A percentile compares a stretch with the other conserved stretches of the same genome.
These are phyloP conservation scores for Pseudogymnoascus sp. DNA, from an alignment of 2,329 filamentous ascomycete species.

Conservation along the genomic window DNA sequence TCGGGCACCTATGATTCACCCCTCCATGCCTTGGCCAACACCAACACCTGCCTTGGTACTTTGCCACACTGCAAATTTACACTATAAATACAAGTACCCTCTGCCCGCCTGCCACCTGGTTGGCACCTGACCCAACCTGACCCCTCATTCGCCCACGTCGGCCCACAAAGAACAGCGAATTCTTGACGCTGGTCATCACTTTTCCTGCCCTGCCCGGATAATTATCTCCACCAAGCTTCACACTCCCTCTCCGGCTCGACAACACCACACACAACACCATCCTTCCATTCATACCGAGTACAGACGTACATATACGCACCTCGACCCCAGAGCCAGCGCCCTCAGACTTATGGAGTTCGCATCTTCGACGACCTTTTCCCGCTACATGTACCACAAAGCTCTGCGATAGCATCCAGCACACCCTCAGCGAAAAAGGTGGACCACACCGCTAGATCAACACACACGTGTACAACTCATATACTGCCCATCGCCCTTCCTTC, in stretches of 20 bases:
- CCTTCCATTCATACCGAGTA: not conserved
- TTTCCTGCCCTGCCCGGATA: not conserved
- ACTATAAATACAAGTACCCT: not conserved
- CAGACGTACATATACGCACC: not conserved
- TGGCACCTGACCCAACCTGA: conserved; percentile 6
- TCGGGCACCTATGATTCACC: conserved; percentile 1
- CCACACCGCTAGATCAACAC: not conserved
- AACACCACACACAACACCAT: not conserved
- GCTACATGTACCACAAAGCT: conserved; percentile 1
- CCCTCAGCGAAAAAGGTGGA: not conserved
- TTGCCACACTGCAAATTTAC: not conserved
- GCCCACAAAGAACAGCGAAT: conserved; percentile 2
- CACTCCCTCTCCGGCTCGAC: not conserved
- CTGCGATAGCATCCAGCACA: conserved; percentile 2
- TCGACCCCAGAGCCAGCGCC: not conserved
- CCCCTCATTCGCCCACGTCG: conserved; percentile 2
- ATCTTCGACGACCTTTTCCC: not conserved
- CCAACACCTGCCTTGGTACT: not conserved
- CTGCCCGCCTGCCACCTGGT: conserved; percentile 4
- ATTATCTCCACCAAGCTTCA: conserved; percentile 1
- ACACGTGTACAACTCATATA: not conserved
- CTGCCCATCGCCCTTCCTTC: not conserved
- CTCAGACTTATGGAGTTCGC: conserved; percentile 4
- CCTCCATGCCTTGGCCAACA: not conserved
- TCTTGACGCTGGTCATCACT: not conserved